phyloP scores from a whole-genome alignment of 73 alveolate species.

The Uronychia binucleata region DNA sequence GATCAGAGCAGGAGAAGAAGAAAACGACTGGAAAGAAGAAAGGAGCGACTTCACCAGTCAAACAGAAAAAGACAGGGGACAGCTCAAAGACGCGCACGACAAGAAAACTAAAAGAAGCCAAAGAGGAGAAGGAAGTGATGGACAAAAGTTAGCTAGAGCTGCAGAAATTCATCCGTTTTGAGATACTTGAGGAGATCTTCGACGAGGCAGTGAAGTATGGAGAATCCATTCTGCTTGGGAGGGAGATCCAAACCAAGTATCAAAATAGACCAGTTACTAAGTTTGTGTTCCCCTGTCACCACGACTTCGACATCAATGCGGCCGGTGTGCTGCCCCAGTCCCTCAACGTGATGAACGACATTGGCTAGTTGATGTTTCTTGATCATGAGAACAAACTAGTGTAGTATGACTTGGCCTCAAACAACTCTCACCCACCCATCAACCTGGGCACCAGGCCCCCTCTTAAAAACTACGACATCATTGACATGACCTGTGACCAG shows the following conservation, averaged over 20 bases:
- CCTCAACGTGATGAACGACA: constrained; percentile 34
- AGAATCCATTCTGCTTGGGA: constrained; percentile 55
- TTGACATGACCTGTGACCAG: constrained; percentile 60
- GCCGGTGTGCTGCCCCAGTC: constrained; percentile 56
- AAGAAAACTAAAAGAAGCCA: constrained; percentile 1
- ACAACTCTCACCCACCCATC: constrained; percentile 25
- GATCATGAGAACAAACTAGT: constrained; percentile 54
- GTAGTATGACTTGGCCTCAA: constrained; percentile 56
- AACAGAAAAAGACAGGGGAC: constrained; percentile 36
- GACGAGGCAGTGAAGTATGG: constrained; percentile 49
- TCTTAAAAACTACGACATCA: constrained; percentile 49
- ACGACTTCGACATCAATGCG: constrained; percentile 53
- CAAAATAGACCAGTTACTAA: constrained; percentile 55
- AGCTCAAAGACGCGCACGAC: constrained; percentile 47
- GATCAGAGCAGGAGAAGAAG: constrained; percentile 17
- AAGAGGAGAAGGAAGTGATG: constrained; percentile 23
- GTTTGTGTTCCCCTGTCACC: constrained; percentile 46
- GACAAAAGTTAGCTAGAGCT: neutral
- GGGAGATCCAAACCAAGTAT: constrained; percentile 50
- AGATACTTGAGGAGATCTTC: constrained; percentile 14
- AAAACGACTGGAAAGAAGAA: constrained; percentile 22
- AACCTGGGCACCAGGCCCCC: constrained; percentile 72
- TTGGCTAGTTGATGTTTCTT: constrained; percentile 50
- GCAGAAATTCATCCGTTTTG: constrained; percentile 8
- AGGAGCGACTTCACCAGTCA: constrained; percentile 1